Base-by-base conservation (phyloP, 768 basidiomycete genomes). In the Nidularia pulvinata region DNA sequence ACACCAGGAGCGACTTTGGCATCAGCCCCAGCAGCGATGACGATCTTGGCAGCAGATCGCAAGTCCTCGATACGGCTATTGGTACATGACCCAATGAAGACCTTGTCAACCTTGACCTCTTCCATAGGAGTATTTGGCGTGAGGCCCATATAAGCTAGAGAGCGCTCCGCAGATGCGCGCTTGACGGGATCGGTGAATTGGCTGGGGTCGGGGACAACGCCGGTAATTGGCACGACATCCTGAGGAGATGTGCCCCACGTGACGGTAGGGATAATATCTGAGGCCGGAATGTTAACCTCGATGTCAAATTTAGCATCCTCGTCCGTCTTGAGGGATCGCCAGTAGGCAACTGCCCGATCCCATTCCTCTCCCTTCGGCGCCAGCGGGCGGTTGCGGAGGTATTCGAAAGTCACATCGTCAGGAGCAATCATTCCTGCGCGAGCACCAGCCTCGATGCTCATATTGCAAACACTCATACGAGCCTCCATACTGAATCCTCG, bases 201-300 rank as follows among this genome's bases (percentile, higher is more conserved):
- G 9, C 79, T 69, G 3, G 93, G 93, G 63, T 91, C 83, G 10
- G 93, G 93, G 32, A 95, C 90, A 42, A 70, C 69, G 54, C 91
- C 92, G 16, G 85, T 90, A 66, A 95, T 95, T 16, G 90, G 77
- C 48, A 88, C 86, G 34, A 89, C 88, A 63, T 95, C 93, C 65
- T 95, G 90, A 50, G 93, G 93, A 16, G 91, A 93, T 1, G 92
- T 95, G 46, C 93, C 93, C 93, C 93, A 95, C 33, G 93, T 93
- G 56, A 95, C 82, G 35, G 93, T 95, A 14, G 93, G 93, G 54
- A 91, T 80, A 66, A 95, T 95, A 58, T 95, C 90, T 52, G 85
- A 85, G 6, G 91, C 92, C 50, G 82, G 75, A 62, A 95, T 88
- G 58, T 84, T 82, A 57, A 95, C 77, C 64, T 91, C 88, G 59